Evolutionary conservation across 345 rosid genomes (phyloP), one percentile per base, ranked within the genome.

Genomic region (Eucalyptus leucophloia): DNA sequence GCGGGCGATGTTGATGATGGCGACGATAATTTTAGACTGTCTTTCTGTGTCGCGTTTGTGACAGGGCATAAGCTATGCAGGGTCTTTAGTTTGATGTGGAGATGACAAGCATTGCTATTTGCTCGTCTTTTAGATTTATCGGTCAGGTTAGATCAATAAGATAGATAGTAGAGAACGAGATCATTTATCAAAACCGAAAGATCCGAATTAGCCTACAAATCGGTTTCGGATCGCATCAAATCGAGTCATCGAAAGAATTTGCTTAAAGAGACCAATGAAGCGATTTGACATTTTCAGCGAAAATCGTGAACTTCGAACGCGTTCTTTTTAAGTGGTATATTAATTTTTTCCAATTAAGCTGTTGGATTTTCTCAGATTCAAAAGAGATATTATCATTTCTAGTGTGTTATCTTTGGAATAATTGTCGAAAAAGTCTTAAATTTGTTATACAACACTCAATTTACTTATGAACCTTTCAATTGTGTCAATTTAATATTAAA

Each of bases 171-270:
- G 85, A 26, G 85, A 77, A 40, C 5, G 5, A 77, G 15, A 40
- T 0, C 26, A 40, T 5, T 69, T 1, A 69, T 34, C 11, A 34
- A 34, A 19, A 18, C 26, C 4, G 0, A 69, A 69, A 5, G 82
- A 69, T 69, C 77, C 24, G 85, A 77, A 12, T 37, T 21, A 40
- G 85, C 12, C 28, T 23, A 77, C 47, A 0, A 2, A 77, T 23
- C 23, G 1, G 1, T 77, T 40, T 40, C 30, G 8, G 47, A 23
- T 77, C 17, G 17, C 28, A 23, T 40, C 15, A 44, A 77, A 23
- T 40, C 9, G 47, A 77, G 24, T 77, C 85, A 40, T 37, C 15
- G 3, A 7, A 37, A 77, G 83, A 40, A 72, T 37, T 19, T 37
- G 8, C 8, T 10, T 19, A 6, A 23, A 19, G 45, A 37, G 83